These are phyloP conservation scores for Athelia sp. DNA, from an alignment of 1,284 basidiomycete genomes.

Conservation along the genomic window DNA sequence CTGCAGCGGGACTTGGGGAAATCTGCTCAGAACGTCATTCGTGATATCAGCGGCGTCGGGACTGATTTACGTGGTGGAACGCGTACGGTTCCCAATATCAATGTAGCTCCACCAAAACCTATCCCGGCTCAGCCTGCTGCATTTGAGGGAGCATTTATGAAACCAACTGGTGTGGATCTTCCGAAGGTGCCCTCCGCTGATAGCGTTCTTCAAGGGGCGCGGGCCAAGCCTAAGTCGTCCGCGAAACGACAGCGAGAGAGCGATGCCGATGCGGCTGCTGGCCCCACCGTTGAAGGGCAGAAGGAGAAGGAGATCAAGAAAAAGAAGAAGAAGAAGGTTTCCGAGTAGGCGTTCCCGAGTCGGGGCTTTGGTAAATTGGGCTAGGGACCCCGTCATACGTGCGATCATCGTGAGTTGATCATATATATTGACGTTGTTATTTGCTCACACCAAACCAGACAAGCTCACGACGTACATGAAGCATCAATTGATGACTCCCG, in stretches of 20 bases:
- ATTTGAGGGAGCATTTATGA: conserved; percentile 33
- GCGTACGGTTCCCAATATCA: conserved; percentile 11
- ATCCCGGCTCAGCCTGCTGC: conserved; percentile 6
- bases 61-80: conserved; percentile 28
- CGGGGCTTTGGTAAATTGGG: no score
- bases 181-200: conserved; percentile 17
- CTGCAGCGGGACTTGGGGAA: conserved; percentile 23
- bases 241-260: neutral
- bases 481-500: no score
- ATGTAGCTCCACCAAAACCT: conserved; percentile 8
- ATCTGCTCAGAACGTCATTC: conserved; percentile 46
- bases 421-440: no score
- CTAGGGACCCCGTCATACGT: no score
- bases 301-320: neutral
- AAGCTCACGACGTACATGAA: no score
- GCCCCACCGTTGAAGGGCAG: neutral
- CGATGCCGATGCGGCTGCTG: neutral
- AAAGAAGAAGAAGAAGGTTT: neutral
- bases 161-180: conserved; percentile 52
- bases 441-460: no score
- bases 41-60: conserved; percentile 44
- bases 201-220: neutral
- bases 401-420: no score
- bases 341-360: no score
- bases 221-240: neutral